These are phyloP conservation scores for Kwoniella sp. DNA, from an alignment of 768 basidiomycete species.

Conservation along the genomic window DNA sequence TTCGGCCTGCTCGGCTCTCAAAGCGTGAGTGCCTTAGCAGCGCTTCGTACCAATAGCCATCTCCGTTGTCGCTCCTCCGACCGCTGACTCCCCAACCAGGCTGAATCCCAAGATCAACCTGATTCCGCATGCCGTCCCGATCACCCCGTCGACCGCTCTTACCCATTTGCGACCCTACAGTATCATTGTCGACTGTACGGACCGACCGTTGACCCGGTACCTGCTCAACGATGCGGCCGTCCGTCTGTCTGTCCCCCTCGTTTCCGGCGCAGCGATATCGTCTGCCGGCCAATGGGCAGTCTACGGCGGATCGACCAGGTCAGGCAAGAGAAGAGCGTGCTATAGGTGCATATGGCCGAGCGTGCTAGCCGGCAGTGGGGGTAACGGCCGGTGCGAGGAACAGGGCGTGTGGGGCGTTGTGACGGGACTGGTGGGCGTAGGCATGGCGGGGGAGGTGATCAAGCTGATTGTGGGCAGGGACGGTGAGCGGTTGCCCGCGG, in stretches of 20 bases:
- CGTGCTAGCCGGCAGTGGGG: constrained; percentile 59
- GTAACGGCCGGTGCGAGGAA: constrained; percentile 76
- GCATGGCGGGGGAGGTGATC: constrained; percentile 85
- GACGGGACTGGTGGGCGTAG: constrained; percentile 79
- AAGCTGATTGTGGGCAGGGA: constrained; percentile 68
- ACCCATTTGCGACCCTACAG: constrained; percentile 62
- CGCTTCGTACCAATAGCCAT: too few species aligned
- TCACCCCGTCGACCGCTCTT: constrained; percentile 58
- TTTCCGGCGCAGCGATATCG: constrained; percentile 80
- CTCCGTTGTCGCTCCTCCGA: not conserved
- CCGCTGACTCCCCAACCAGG: too few species aligned
- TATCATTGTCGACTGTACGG: constrained; percentile 87
- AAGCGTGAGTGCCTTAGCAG: constrained; percentile 63
- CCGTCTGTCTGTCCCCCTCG: constrained; percentile 68
- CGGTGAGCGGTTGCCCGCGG: constrained; percentile 27
- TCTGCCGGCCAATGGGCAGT: constrained; percentile 51
- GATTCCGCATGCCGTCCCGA: constrained; percentile 57
- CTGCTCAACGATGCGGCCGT: constrained; percentile 84
- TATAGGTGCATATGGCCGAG: constrained; percentile 90
- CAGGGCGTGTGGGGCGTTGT: constrained; percentile 82
- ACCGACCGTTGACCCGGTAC: constrained; percentile 87
- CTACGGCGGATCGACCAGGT: constrained; percentile 30
- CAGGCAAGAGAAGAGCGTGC: constrained; percentile 69
- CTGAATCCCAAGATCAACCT: constrained; percentile 68
- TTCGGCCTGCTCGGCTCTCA: constrained; percentile 69